Base-by-base conservation (phyloP, 305 asterid species). In the Solanum hybrid region DNA sequence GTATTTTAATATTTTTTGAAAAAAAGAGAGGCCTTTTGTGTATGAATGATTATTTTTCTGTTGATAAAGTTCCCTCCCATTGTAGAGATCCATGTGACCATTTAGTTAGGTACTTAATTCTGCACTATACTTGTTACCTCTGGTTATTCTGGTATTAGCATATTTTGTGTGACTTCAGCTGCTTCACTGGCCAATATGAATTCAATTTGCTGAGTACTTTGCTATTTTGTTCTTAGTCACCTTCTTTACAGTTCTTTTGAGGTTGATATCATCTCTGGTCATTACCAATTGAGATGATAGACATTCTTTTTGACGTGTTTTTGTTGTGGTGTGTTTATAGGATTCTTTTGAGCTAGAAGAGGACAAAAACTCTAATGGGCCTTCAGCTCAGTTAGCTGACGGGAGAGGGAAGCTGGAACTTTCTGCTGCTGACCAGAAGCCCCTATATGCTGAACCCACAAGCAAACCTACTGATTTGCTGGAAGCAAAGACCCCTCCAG, bases 281-380 rank as follows among this genome's bases (percentile, higher is more conserved):
- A 56, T 56, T 31, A 32, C 42, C 31, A 31, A 80, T 31, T 84
- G 35, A 56, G 42, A 84, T 84, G 42, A 4, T 84, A 51, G 73
- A 85, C 75, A 40, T 26, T 42, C 38, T 56, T 91, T 85, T 85
- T 56, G n/a, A 22, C 5, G 22, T 85, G 34, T 85, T 81, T 26
- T 72, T 85, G 22, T 20, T 85, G n/a, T 51, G 75, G 73, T 90
- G 56, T 86, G 75, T 42, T 89, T 88, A 80, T 89, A 93, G 98
- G 98, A 91, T 88, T 87, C 87, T 26, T 51, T 89, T 87, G 95
- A 92, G 87, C 94, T 73, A 89, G 95, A 93, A 88, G 95, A 91
- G 90, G 93, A 93, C 89, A 88, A 56, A 34, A 91, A 79, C 46
- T 82, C 92, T 71, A 91, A 92, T 82, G 95, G 93, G 37, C 88